Conservation (phyloP, 1,139 yeast species). For the Yamadazyma triangularis region DNA sequence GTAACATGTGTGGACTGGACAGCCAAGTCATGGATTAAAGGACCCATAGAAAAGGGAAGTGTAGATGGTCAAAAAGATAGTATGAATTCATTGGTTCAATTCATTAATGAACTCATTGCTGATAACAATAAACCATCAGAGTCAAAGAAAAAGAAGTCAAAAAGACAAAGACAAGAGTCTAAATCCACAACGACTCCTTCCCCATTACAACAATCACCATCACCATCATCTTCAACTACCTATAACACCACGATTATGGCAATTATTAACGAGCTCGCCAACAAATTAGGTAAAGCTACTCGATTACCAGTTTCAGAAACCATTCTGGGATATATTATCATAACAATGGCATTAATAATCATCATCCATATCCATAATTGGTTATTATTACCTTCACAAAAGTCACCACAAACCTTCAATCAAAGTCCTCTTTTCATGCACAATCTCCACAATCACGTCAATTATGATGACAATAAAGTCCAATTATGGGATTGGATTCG, state of each 20-base stretch:
- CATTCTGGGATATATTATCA: conserved; percentile 20
- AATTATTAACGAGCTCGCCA: conserved; percentile 28
- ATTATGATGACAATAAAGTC: conserved; percentile 48
- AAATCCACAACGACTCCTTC: conserved; percentile 5
- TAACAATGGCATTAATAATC: conserved; percentile 14
- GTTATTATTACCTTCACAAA: not conserved
- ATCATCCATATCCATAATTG: conserved; percentile 4
- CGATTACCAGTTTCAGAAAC: conserved; percentile 17
- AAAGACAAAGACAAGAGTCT: conserved; percentile 6
- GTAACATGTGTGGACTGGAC: conserved; percentile 80
- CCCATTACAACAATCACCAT: conserved; percentile 4
- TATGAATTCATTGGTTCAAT: conserved; percentile 55
- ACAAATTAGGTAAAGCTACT: too few relatives aligned
- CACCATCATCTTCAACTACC: conserved; percentile 10
- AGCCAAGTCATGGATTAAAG: conserved; percentile 89
- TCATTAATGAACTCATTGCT: conserved; percentile 49
- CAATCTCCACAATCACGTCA: conserved; percentile 36
- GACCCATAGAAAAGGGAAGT: conserved; percentile 88
- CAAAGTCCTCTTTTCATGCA: conserved; percentile 45
- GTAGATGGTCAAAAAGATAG: conserved; percentile 84
- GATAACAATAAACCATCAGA: conserved; percentile 7
- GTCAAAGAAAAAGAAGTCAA: conserved; percentile 7
- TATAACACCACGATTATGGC: conserved; percentile 20
- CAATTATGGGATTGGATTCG: conserved; percentile 82
- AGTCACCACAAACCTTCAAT: conserved; percentile 31